These are phyloP conservation scores for Agastache rugosa DNA, from an alignment of 257 asterid genomes.

Conservation along the genomic window DNA sequence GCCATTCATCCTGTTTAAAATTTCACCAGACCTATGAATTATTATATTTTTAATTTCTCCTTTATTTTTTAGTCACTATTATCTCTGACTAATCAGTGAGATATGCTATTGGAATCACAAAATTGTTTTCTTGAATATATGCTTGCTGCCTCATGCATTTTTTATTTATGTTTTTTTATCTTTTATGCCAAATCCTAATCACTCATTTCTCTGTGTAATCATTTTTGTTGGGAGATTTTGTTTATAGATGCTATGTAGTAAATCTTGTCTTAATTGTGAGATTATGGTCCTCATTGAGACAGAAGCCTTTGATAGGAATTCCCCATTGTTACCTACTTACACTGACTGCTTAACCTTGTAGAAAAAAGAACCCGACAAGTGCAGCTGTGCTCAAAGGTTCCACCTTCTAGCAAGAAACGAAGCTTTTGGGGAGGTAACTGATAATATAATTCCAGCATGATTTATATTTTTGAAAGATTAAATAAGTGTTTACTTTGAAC, in stretches of 20 bases:
- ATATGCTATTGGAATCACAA: too few species aligned
- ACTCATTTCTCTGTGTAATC: background rate
- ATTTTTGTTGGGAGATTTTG: background rate
- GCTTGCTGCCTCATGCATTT: too few species aligned
- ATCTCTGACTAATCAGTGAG: too few species aligned
- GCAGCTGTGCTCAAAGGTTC: slow-evolving; percentile 77
- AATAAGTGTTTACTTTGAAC: slow-evolving; percentile 18
- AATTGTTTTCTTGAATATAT: too few species aligned
- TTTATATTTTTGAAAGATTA: slow-evolving; percentile 4
- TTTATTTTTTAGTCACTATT: too few species aligned
- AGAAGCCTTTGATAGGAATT: background rate
- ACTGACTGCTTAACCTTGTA: slow-evolving; percentile 42
- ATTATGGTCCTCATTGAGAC: slow-evolving; percentile 7
- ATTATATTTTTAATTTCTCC: too few species aligned
- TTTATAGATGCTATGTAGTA: background rate
- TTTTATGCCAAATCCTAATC: too few species aligned
- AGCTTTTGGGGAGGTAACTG: slow-evolving; percentile 69
- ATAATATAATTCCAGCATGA: background rate
- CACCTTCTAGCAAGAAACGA: slow-evolving; percentile 83
- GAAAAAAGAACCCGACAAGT: slow-evolving; percentile 85
- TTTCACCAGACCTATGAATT: background rate
- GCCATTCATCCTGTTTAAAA: background rate
- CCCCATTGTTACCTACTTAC: slow-evolving; percentile 1
- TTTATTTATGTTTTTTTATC: too few species aligned
- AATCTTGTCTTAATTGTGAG: background rate